Evolutionary conservation across 768 basidiomycete genomes (phyloP).

Genomic region (Termitomyces bulborhizus): DNA sequence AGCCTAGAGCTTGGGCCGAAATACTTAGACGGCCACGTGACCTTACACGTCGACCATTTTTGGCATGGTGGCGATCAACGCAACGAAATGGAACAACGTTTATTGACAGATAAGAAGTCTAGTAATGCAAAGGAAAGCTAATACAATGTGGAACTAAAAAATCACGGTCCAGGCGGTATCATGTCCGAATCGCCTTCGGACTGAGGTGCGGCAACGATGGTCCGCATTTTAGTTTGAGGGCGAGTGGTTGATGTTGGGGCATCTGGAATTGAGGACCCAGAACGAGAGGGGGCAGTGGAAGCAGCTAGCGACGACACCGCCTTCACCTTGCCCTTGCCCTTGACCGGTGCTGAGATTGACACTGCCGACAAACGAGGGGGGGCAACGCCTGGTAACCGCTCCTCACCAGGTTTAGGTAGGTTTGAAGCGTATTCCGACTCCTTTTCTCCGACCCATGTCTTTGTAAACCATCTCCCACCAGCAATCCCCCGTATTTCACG

Average conservation of each 20-base stretch:
- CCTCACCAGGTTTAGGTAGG: constrained; percentile 22
- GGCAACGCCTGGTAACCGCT: constrained; percentile 22
- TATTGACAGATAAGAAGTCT: background rate
- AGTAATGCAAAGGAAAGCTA: background rate
- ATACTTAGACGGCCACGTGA: constrained; percentile 11
- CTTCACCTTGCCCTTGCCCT: constrained; percentile 38
- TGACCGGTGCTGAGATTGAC: constrained; percentile 42
- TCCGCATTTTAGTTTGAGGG: constrained; percentile 64
- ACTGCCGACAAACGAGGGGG: constrained; percentile 31
- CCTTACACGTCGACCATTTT: constrained; percentile 4
- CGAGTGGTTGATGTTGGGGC: constrained; percentile 29
- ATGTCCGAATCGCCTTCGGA: constrained; percentile 50
- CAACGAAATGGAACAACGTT: too few species aligned
- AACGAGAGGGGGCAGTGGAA: constrained; percentile 51
- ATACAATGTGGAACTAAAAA: background rate
- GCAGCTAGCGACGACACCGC: constrained; percentile 33
- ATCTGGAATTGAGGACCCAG: constrained; percentile 48
- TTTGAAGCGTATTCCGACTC: constrained; percentile 56
- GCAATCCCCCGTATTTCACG: constrained; percentile 79
- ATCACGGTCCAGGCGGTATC: constrained; percentile 23
- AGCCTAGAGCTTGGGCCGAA: background rate
- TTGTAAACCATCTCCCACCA: constrained; percentile 76
- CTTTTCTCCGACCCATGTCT: constrained; percentile 81
- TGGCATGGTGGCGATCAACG: background rate
- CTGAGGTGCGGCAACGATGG: constrained; percentile 41